These are phyloP conservation scores for Trypanosoma caninum DNA, from an alignment of 208 protist species.

Conservation along the genomic window DNA sequence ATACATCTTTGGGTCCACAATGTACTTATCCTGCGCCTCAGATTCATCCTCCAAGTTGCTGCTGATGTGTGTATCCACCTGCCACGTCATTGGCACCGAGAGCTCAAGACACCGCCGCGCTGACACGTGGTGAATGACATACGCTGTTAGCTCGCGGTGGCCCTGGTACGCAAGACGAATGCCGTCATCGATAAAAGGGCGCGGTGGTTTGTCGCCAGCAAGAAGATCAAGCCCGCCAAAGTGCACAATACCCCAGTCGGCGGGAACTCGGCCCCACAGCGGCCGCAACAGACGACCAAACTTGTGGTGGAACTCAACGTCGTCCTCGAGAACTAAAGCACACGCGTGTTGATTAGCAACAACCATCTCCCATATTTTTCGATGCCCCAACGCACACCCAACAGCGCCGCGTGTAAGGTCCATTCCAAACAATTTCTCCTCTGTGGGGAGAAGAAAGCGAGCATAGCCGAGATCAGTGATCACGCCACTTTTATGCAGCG, in stretches of 20 bases:
- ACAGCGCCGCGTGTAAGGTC: constrained; percentile 87
- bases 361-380: constrained; percentile 74
- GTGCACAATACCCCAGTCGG: constrained; percentile 89
- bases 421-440: constrained; percentile 91
- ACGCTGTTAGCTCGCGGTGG: constrained; percentile 88
- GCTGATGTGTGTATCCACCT: constrained; percentile 90
- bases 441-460: constrained; percentile 64
- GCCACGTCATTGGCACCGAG: constrained; percentile 86
- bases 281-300: constrained; percentile 52
- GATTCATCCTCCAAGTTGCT: constrained; percentile 47
- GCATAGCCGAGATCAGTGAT: constrained; percentile 72
- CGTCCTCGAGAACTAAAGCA: constrained; percentile 87
- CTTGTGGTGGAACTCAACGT: constrained; percentile 83
- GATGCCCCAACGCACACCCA: constrained; percentile 83
- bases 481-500: constrained; percentile 38
- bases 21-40: constrained; percentile 72
- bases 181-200: constrained; percentile 79
- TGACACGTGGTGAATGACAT: constrained; percentile 67
- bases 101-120: constrained; percentile 79
- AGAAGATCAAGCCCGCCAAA: constrained; percentile 88
- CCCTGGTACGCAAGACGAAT: constrained; percentile 80
- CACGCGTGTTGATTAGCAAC: constrained; percentile 29
- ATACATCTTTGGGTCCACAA: constrained; percentile 84
- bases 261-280: constrained; percentile 60
- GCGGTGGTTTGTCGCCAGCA: constrained; percentile 61